Percentiles rank a stretch among this genome's conserved stretches.
These are phyloP conservation scores for Nematodospora valgi DNA, from an alignment of 805 yeast genomes.

Conservation along the genomic window DNA sequence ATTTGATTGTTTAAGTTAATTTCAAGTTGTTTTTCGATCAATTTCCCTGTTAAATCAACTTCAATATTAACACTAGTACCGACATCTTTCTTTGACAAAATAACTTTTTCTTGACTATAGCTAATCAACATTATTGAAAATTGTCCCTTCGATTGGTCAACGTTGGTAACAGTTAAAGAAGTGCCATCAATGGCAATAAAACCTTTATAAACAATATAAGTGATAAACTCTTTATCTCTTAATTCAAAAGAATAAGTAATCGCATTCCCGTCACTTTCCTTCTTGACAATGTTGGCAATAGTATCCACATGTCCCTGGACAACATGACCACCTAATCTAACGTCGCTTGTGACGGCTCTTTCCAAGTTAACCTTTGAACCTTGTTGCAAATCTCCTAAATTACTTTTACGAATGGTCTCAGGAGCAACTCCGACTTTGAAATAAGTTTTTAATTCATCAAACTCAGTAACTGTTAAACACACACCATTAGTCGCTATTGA, in stretches of 20 bases:
- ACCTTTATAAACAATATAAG: slow-evolving; percentile 91
- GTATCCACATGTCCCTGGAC: slow-evolving; percentile 99
- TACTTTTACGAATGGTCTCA: slow-evolving; percentile 82
- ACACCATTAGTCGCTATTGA: slow-evolving; percentile 87
- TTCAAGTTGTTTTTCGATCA: slow-evolving; percentile 81
- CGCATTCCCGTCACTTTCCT: slow-evolving; percentile 67
- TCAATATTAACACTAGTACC: slow-evolving; percentile 82
- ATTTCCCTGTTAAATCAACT: slow-evolving; percentile 91
- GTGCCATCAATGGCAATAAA: slow-evolving; percentile 92
- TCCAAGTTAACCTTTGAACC: slow-evolving; percentile 81
- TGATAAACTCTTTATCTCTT: slow-evolving; percentile 56
- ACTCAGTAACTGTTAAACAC: slow-evolving; percentile 90
- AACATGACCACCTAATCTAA: slow-evolving; percentile 92
- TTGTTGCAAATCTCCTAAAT: slow-evolving; percentile 55
- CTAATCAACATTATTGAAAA: slow-evolving; percentile 90
- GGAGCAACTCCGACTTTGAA: slow-evolving; percentile 93
- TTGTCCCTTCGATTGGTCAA: slow-evolving; percentile 51
- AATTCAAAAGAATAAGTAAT: slow-evolving; percentile 70
- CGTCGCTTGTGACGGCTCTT: slow-evolving; percentile 82
- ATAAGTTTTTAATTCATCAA: slow-evolving; percentile 39
- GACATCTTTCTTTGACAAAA: slow-evolving; percentile 59
- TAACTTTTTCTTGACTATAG: slow-evolving; percentile 81
- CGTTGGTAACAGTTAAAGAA: slow-evolving; percentile 81
- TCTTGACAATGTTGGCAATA: slow-evolving; percentile 59
- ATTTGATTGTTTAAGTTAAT: slow-evolving; percentile 53